Evolutionary conservation across 441 rosid genomes (phyloP).

Genomic region (Populus hybrid): DNA sequence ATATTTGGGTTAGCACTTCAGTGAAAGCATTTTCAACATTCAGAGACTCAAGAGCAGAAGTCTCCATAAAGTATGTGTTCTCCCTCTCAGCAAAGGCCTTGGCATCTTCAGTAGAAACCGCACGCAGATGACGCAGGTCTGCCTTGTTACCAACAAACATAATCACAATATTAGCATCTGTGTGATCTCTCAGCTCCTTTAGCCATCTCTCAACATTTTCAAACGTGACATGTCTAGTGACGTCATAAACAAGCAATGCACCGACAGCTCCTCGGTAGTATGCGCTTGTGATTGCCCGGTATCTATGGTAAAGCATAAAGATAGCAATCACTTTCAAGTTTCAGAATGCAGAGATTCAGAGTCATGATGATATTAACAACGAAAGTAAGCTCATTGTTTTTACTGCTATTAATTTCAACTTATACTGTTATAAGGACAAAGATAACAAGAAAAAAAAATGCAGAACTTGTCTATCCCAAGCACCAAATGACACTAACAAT

Average conservation of each 20-base stretch:
- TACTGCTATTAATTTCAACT: background rate
- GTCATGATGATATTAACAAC: background rate
- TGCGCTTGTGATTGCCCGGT: slow-evolving; percentile 86
- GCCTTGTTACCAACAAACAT: slow-evolving; percentile 87
- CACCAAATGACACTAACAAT: background rate
- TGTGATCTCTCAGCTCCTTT: slow-evolving; percentile 75
- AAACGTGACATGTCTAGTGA: slow-evolving; percentile 72
- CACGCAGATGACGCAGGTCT: slow-evolving; percentile 76
- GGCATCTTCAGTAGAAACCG: slow-evolving; percentile 72
- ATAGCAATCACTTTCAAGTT: background rate
- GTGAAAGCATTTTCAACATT: slow-evolving; percentile 79
- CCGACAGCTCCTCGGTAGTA: slow-evolving; percentile 90
- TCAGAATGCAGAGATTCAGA: background rate
- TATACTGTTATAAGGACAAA: background rate
- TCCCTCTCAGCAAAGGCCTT: slow-evolving; percentile 70
- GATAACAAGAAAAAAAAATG: background rate
- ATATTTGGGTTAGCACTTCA: slow-evolving; percentile 75
- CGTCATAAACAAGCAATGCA: slow-evolving; percentile 87
- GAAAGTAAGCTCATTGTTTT: background rate
- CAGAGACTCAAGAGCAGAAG: slow-evolving; percentile 71
- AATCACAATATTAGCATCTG: slow-evolving; percentile 78
- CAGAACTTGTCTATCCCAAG: background rate
- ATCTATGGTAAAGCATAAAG: slow-evolving; percentile 35
- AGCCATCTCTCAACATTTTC: slow-evolving; percentile 79
- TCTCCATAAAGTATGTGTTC: slow-evolving; percentile 77